A percentile compares a stretch with the other conserved stretches of the same genome.
Conservation (phyloP, 2,329 filamentous ascomycete genomes). For the Neodidymelliopsis sp. region DNA sequence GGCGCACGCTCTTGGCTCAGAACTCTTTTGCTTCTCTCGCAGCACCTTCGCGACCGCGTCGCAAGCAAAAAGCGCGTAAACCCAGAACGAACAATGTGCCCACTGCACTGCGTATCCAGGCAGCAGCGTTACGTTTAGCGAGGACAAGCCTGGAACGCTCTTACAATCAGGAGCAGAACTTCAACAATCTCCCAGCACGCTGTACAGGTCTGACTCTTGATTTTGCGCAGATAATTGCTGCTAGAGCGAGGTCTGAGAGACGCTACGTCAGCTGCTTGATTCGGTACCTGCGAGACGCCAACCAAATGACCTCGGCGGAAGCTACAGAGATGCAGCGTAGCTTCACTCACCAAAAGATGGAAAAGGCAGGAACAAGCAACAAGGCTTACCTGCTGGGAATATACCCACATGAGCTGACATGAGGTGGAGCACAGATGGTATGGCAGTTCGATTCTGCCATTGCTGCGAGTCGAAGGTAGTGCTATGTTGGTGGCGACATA, state of each 20-base stretch:
- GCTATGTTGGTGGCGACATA: too few species aligned
- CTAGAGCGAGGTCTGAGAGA: slow-evolving; percentile 22
- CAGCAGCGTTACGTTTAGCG: slow-evolving; percentile 13
- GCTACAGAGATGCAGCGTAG: slow-evolving; percentile 17
- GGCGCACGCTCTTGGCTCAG: neutral
- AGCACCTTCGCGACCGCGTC: neutral
- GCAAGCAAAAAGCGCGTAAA: neutral
- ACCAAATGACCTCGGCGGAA: slow-evolving; percentile 15
- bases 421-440: neutral
- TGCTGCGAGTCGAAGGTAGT: too few species aligned
- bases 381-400: slow-evolving; percentile 19
- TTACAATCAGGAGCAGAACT: slow-evolving; percentile 21
- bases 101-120: slow-evolving; percentile 7
- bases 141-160: slow-evolving; percentile 18
- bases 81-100: neutral
- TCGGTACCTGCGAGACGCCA: slow-evolving; percentile 22
- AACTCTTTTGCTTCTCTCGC: neutral
- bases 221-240: neutral
- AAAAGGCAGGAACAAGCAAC: slow-evolving; percentile 4
- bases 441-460: too few species aligned
- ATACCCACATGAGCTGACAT: slow-evolving; percentile 20
- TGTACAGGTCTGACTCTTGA: neutral
- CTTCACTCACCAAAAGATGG: slow-evolving; percentile 27
- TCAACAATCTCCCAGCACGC: neutral
- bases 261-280: slow-evolving; percentile 30